Evolutionary conservation across 495 filamentous ascomycete species (phyloP).

Genomic region (Melanomma pulvis-pyrius): DNA sequence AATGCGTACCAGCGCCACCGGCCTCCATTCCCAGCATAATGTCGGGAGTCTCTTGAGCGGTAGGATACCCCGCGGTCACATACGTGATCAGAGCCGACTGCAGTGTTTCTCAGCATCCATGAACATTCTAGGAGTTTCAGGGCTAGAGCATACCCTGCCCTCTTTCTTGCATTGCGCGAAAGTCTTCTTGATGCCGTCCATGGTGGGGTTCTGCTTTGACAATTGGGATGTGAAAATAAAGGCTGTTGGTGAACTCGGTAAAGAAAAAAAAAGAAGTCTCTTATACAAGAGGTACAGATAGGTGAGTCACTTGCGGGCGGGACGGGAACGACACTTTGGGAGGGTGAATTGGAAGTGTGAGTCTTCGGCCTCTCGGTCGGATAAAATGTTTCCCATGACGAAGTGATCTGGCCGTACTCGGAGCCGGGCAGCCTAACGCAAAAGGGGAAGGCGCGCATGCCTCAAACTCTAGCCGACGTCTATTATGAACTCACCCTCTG

Average conservation of each 20-base stretch:
- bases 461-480: no score
- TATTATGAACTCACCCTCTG: no score
- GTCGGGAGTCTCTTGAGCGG: constrained; percentile 75
- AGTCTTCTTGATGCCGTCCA: constrained; percentile 82
- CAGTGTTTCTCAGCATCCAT: constrained; percentile 8
- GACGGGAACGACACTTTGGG: not conserved
- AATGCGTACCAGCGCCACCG: constrained; percentile 78
- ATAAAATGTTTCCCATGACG: not conserved
- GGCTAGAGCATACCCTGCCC: constrained; percentile 55
- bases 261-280: not conserved
- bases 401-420: not conserved
- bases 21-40: constrained; percentile 87
- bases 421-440: not conserved
- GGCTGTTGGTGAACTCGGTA: not conserved
- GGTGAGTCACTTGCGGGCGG: not conserved
- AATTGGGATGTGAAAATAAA: not conserved
- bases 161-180: constrained; percentile 87
- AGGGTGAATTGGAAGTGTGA: not conserved
- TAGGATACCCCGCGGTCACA: constrained; percentile 93
- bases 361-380: not conserved
- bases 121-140: not conserved
- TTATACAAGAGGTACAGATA: not conserved
- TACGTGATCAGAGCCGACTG: constrained; percentile 87
- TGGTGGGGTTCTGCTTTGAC: constrained; percentile 34
- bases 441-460: not conserved